Conservation (phyloP, 768 basidiomycete genomes). For the Mycena rebaudengoi region DNA sequence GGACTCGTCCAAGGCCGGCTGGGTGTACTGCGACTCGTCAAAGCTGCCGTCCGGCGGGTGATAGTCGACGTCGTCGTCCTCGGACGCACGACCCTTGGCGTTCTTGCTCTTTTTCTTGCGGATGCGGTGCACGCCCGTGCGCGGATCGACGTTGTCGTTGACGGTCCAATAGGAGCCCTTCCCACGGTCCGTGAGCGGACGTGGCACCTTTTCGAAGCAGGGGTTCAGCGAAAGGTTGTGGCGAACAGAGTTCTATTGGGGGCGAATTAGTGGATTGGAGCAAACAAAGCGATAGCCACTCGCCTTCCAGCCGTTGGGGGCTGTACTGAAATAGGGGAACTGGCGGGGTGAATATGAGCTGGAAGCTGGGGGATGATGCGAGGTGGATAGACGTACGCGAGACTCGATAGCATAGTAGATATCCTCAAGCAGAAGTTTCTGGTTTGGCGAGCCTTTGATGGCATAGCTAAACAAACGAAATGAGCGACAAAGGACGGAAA, state of each 20-base stretch:
- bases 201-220: conserved; percentile 90
- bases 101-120: conserved; percentile 87
- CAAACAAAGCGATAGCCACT: conserved; percentile 14
- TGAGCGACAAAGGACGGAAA: conserved; percentile 21
- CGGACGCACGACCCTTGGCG: conserved; percentile 55
- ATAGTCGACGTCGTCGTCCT: conserved; percentile 75
- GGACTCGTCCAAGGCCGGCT: conserved; percentile 24
- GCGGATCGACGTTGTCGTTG: conserved; percentile 88
- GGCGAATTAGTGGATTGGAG: conserved; percentile 30
- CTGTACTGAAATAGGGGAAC: conserved; percentile 91
- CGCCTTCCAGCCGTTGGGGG: conserved; percentile 93
- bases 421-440: conserved; percentile 86
- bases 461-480: conserved; percentile 67
- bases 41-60: conserved; percentile 61
- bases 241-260: conserved; percentile 82
- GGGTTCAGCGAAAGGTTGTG: conserved; percentile 92
- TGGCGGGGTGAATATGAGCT: conserved; percentile 42
- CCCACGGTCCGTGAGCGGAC: conserved; percentile 90
- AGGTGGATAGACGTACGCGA: conserved; percentile 60
- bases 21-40: conserved; percentile 57
- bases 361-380: conserved; percentile 1
- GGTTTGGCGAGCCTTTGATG: conserved; percentile 90
- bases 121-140: conserved; percentile 87
- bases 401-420: conserved; percentile 94
- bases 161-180: conserved; percentile 95